Evolutionary conservation across 306 rosid genomes (phyloP).

Genomic region (Inga oerstediana): DNA sequence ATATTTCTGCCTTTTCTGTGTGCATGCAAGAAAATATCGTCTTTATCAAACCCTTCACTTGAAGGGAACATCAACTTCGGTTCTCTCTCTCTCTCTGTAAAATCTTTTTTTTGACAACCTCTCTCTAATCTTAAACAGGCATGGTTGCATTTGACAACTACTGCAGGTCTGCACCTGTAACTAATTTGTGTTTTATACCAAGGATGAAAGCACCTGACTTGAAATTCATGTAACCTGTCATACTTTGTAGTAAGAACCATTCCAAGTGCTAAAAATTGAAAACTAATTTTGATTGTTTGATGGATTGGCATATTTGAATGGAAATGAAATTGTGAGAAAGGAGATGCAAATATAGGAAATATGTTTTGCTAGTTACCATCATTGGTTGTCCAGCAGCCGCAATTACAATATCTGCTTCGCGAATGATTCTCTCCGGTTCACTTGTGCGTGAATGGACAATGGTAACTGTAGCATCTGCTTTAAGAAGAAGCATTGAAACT

Average conservation of each 20-base stretch:
- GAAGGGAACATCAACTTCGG: slow-evolving; percentile 24
- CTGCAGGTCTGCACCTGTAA: not conserved
- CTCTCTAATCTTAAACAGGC: not conserved
- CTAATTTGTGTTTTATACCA: slow-evolving; percentile 1
- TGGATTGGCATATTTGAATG: not conserved
- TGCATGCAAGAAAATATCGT: not conserved
- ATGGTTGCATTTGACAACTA: slow-evolving; percentile 18
- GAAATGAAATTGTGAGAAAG: not conserved
- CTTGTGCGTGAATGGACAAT: slow-evolving; percentile 73
- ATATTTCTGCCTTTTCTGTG: not conserved
- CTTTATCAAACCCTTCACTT: not conserved
- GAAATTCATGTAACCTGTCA: not conserved
- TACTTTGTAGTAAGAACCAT: slow-evolving; percentile 23
- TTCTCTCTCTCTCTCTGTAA: not conserved
- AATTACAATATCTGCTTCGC: slow-evolving; percentile 83
- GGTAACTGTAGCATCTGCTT: slow-evolving; percentile 88
- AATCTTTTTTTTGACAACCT: not conserved
- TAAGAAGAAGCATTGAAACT: slow-evolving; percentile 80
- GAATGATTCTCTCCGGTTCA: slow-evolving; percentile 65
- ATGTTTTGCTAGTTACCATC: slow-evolving; percentile 58
- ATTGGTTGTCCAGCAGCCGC: slow-evolving; percentile 95
- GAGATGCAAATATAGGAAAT: slow-evolving; percentile 17
- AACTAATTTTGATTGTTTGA: slow-evolving; percentile 5
- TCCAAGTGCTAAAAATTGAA: slow-evolving; percentile 1
- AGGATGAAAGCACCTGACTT: not conserved